A percentile compares a stretch with the other conserved stretches of the same genome.
These are phyloP conservation scores for Davidsoniella eucalypti DNA, from an alignment of 2,329 filamentous ascomycete species.

Conservation along the genomic window DNA sequence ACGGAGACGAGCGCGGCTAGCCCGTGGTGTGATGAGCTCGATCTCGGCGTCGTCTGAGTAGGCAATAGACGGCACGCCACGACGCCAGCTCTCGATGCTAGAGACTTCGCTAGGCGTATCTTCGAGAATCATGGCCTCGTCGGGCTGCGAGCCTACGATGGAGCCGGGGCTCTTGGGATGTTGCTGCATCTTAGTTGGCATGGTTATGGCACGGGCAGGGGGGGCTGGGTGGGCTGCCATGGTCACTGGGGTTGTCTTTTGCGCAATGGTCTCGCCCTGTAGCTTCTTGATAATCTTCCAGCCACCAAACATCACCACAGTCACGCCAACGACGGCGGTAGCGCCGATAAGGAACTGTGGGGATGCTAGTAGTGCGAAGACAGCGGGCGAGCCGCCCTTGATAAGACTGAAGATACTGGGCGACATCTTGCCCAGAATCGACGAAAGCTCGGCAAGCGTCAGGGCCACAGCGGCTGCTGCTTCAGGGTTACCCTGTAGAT, in stretches of 20 bases:
- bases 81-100: conserved; percentile 40
- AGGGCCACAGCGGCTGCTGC: conserved; percentile 87
- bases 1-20: conserved; percentile 28
- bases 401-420: conserved; percentile 60
- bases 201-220: conserved; percentile 4
- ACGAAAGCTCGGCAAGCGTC: conserved; percentile 79
- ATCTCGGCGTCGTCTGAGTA: conserved; percentile 32
- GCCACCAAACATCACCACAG: conserved; percentile 85
- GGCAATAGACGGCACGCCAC: conserved; percentile 29
- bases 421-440: conserved; percentile 65
- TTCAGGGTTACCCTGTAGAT: conserved; percentile 56
- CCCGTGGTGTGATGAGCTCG: conserved; percentile 41
- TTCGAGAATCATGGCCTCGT: conserved; percentile 41
- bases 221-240: conserved; percentile 8
- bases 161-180: conserved; percentile 12
- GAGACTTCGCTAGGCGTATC: conserved; percentile 31
- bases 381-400: conserved; percentile 67
- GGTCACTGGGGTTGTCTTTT: conserved; percentile 20
- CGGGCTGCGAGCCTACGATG: conserved; percentile 19
- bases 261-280: conserved; percentile 21
- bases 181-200: conserved; percentile 17
- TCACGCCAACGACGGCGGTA: conserved; percentile 79
- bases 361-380: conserved; percentile 72
- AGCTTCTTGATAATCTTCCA: conserved; percentile 96
- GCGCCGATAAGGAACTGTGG: conserved; percentile 92